Conservation (phyloP, 2,329 filamentous ascomycete genomes). For the Colletotrichum magnum region DNA sequence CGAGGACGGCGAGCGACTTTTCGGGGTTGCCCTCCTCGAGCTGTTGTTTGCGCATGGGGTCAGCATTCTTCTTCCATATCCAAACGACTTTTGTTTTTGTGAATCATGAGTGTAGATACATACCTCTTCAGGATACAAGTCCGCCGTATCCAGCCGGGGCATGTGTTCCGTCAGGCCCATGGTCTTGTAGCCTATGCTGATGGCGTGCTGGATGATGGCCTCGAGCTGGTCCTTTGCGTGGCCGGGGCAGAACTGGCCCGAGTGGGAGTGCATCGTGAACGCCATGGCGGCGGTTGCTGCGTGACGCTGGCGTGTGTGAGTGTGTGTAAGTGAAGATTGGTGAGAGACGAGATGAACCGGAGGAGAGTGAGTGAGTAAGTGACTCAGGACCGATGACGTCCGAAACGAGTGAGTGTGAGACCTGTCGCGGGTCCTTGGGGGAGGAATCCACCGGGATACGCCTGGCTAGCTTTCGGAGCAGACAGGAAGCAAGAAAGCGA, state of each 20-base stretch:
- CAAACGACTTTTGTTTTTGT: no score
- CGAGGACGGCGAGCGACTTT: constrained; percentile 62
- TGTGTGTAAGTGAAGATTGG: constrained; percentile 3
- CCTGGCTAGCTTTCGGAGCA: no score
- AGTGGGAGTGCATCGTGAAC: constrained; percentile 98
- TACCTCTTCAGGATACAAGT: constrained; percentile 95
- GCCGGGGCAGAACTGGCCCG: constrained; percentile 93
- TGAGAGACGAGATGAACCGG: constrained; percentile 35
- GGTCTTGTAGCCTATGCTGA: constrained; percentile 82
- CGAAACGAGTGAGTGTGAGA: constrained; percentile 3
- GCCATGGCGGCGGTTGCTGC: constrained; percentile 75
- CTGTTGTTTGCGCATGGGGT: constrained; percentile 54
- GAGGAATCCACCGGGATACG: not conserved
- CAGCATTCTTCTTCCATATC: constrained; percentile 18
- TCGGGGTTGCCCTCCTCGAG: constrained; percentile 65
- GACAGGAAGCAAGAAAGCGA: no score
- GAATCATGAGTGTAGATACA: constrained; percentile 28
- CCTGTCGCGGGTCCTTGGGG: not conserved
- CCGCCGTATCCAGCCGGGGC: constrained; percentile 79
- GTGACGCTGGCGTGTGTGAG: not conserved
- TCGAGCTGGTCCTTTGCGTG: constrained; percentile 91
- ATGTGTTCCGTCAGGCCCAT: constrained; percentile 97
- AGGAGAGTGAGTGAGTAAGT: constrained; percentile 18
- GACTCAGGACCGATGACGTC: constrained; percentile 20
- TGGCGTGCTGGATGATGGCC: constrained; percentile 84